Conservation (phyloP, 768 basidiomycete genomes). For the Termitomyces sp. region DNA sequence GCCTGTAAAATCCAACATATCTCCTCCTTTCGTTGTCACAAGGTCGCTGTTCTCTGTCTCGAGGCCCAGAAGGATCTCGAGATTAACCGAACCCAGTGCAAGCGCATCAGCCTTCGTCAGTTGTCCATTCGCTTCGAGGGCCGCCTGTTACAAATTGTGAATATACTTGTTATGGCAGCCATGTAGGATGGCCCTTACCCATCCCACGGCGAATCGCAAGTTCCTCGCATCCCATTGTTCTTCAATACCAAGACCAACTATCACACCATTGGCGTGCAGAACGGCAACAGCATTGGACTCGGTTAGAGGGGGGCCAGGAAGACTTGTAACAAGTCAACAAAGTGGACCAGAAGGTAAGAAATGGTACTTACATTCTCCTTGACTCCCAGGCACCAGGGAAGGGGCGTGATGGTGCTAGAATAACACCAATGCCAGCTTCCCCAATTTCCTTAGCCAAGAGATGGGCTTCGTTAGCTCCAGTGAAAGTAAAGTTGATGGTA, state of each 20-base stretch:
- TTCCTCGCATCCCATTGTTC: slow-evolving; percentile 73
- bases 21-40: slow-evolving; percentile 56
- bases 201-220: slow-evolving; percentile 77
- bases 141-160: slow-evolving; percentile 27
- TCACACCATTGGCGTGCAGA: slow-evolving; percentile 68
- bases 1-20: slow-evolving; percentile 41
- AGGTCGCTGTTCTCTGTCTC: slow-evolving; percentile 43
- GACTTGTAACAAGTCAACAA: slow-evolving; percentile 24
- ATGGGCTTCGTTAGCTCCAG: slow-evolving; percentile 65
- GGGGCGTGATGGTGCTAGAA: slow-evolving; percentile 52
- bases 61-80: slow-evolving; percentile 37
- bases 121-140: slow-evolving; percentile 37
- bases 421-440: slow-evolving; percentile 42
- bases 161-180: background rate
- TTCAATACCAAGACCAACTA: slow-evolving; percentile 61
- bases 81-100: slow-evolving; percentile 44
- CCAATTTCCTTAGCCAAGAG: slow-evolving; percentile 68
- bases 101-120: slow-evolving; percentile 41
- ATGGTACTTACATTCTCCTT: slow-evolving; percentile 49
- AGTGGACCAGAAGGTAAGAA: background rate
- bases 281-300: slow-evolving; percentile 48
- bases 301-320: slow-evolving; percentile 74
- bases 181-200: slow-evolving; percentile 47
- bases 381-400: slow-evolving; percentile 75
- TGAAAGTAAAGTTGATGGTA: slow-evolving; percentile 53